Percentiles rank a stretch among this genome's conserved stretches.
Conservation (phyloP, 2,329 filamentous ascomycete genomes). For the Lecanosticta acicola region DNA sequence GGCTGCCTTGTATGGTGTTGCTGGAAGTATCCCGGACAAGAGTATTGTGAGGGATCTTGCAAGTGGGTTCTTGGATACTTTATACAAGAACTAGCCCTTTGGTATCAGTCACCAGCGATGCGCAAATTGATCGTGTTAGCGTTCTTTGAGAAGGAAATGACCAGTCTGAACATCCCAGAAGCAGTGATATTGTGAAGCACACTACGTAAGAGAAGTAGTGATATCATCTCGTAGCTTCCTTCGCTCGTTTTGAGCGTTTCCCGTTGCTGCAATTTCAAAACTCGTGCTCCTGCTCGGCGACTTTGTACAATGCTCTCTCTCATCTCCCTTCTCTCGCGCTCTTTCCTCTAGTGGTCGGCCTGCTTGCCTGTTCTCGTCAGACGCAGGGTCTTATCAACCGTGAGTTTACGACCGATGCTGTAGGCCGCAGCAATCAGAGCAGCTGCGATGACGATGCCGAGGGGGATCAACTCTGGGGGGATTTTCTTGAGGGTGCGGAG, state of each 20-base stretch:
- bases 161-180: neutral
- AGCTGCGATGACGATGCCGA: slow-evolving; percentile 77
- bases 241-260: neutral
- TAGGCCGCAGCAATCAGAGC: slow-evolving; percentile 74
- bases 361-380: slow-evolving; percentile 62
- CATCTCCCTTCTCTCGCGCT: neutral
- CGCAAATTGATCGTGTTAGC: neutral
- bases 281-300: slow-evolving; percentile 4
- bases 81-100: slow-evolving; percentile 37
- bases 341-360: slow-evolving; percentile 17
- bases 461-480: slow-evolving; percentile 87
- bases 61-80: slow-evolving; percentile 81
- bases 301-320: slow-evolving; percentile 10
- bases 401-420: slow-evolving; percentile 75
- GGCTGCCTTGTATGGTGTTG: slow-evolving; percentile 88
- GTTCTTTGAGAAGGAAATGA: too few species aligned
- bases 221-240: neutral
- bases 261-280: neutral
- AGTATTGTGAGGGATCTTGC: slow-evolving; percentile 87
- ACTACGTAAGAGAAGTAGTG: slow-evolving; percentile 6
- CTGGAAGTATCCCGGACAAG: slow-evolving; percentile 92
- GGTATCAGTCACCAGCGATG: neutral
- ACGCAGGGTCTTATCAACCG: slow-evolving; percentile 86
- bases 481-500: slow-evolving; percentile 83
- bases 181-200: slow-evolving; percentile 1